Base-by-base conservation (phyloP, 176 grass and related monocot genomes). In the Tillandsia fasciculata region DNA sequence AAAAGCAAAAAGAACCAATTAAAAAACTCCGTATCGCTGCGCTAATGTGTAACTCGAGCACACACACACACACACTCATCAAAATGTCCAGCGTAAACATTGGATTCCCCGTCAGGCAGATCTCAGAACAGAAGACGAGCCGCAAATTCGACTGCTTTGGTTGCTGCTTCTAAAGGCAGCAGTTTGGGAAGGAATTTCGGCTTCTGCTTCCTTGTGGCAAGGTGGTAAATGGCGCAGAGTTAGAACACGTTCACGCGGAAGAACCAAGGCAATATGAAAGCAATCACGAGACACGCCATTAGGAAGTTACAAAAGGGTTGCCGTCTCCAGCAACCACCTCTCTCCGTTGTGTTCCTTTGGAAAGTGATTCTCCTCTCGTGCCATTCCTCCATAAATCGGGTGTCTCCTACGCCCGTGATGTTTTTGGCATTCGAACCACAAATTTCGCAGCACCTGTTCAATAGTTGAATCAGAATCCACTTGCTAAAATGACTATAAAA, bases 221-320 rank as follows among this genome's bases (percentile, higher is more conserved):
- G 52, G 56, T 15, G 26, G 66, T 59, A 28, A 12, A 27, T 64
- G 69, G 23, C n/a, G 64, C 49, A 42, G 72, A 42, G 33, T 91
- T 80, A 96, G 70, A 88, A 79, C 53, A 96, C 75, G 72, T 82
- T 83, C 73, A 86, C 58, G 66, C 74, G 74, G 52, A 96, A 72
- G 82, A 96, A 88, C 87, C 82, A 96, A 42, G 91, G 87, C 33
- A 91, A 64, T 65, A 96, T 91, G 65, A 91, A 86, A 56, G 78
- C 77, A 54, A 83, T 73, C 28, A 90, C 63, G 49, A 96, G 73
- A 69, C 84, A 83, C 53, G 84, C 78, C 77, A 96, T 63, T 56
- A 90, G 64, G 48, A 85, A 85, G 68, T 80, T 85, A 61, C 87
- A 91, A 18, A 86, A 96, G 0, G 81, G 73, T 6, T 85, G 87